phyloP scores from a whole-genome alignment of 306 rosid genomes.

The Hippophae rhamnoides region DNA sequence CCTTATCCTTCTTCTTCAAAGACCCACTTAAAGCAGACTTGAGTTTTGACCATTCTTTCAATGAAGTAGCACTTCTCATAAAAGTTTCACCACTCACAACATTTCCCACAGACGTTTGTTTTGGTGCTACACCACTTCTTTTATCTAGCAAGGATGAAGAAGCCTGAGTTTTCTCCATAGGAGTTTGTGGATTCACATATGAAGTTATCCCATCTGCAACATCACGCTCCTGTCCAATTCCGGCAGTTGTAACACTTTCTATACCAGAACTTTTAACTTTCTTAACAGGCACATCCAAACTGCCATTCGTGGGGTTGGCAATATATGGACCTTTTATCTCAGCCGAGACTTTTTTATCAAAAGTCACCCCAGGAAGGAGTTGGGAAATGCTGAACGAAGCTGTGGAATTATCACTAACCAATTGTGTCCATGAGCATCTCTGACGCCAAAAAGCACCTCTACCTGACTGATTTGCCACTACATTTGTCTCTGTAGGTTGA shows the following conservation, averaged over 20 bases:
- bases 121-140: conserved; percentile 21
- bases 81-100: conserved; percentile 44
- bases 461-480: conserved; percentile 27
- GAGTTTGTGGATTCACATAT: conserved; percentile 23
- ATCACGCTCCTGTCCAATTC: conserved; percentile 4
- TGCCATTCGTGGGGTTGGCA: conserved; percentile 21
- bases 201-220: not conserved
- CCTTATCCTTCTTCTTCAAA: conserved; percentile 51
- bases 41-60: conserved; percentile 64
- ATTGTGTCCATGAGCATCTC: conserved; percentile 75
- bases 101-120: conserved; percentile 21
- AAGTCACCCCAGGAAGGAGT: conserved; percentile 35
- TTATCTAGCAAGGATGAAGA: conserved; percentile 20
- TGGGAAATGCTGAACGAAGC: conserved; percentile 58
- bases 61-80: conserved; percentile 64
- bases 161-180: conserved; percentile 13
- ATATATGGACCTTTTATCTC: conserved; percentile 14
- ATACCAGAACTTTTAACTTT: conserved; percentile 12
- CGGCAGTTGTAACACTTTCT: conserved; percentile 15
- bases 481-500: conserved; percentile 24
- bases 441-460: conserved; percentile 69
- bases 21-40: conserved; percentile 67
- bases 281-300: conserved; percentile 15
- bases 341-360: conserved; percentile 20
- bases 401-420: conserved; percentile 29